Percentiles rank a stretch among this genome's conserved stretches.
These are phyloP conservation scores for Alloteropsis semialata DNA, from an alignment of 176 grass and related monocot genomes.

Conservation along the genomic window DNA sequence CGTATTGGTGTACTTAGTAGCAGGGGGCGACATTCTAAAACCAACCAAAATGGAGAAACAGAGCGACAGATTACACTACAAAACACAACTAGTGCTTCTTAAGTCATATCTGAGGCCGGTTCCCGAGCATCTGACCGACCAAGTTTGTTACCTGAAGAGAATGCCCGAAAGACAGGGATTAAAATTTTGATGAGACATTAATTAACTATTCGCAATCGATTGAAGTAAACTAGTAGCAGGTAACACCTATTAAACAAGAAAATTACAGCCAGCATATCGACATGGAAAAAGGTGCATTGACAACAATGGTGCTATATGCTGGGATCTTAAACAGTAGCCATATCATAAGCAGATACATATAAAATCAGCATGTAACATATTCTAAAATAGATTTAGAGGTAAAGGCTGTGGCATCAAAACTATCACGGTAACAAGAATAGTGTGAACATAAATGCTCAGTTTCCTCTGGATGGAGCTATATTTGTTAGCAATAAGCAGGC, in stretches of 20 bases:
- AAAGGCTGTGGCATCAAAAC: background rate
- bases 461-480: background rate
- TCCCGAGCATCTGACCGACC: conserved; percentile 87
- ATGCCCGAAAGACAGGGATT: background rate
- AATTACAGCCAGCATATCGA: background rate
- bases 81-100: conserved; percentile 15
- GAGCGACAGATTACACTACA: conserved; percentile 12
- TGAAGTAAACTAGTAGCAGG: background rate
- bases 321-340: background rate
- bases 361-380: background rate
- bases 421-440: background rate
- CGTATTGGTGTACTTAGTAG: conserved; percentile 5
- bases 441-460: background rate
- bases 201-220: background rate
- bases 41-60: conserved; percentile 34
- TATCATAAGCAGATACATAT: background rate
- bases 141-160: conserved; percentile 87
- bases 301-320: background rate
- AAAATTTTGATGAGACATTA: background rate
- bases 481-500: background rate
- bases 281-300: background rate
- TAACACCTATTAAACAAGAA: background rate
- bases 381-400: background rate
- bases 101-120: conserved; percentile 60
- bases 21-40: background rate